A percentile compares a stretch with the other conserved stretches of the same genome.
phyloP scores from a whole-genome alignment of 208 protist genomes.

The Trypanosoma vivax region DNA sequence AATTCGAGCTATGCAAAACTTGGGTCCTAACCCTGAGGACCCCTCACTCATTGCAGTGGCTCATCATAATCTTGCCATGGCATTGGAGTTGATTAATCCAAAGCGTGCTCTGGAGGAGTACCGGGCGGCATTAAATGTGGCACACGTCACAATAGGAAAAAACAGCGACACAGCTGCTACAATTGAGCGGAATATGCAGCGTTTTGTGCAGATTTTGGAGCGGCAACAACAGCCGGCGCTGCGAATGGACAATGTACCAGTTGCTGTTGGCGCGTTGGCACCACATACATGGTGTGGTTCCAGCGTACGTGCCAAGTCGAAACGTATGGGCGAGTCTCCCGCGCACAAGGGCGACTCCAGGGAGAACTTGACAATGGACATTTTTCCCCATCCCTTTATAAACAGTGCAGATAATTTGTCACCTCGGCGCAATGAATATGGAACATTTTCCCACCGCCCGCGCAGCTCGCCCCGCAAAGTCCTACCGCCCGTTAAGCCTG shows the following conservation, averaged over 20 bases:
- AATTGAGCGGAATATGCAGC: conserved; percentile 68
- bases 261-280: background rate
- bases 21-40: conserved; percentile 62
- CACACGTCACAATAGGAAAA: conserved; percentile 33
- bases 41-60: conserved; percentile 77
- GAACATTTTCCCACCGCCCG: conserved; percentile 5
- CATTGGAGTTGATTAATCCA: conserved; percentile 68
- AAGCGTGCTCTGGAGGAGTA: conserved; percentile 67
- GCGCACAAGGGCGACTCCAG: background rate
- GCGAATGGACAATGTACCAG: too few relatives aligned
- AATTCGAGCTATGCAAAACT: conserved; percentile 57
- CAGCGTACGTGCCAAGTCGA: background rate
- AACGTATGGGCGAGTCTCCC: background rate
- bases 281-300: background rate
- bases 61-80: conserved; percentile 89
- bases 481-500: background rate
- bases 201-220: conserved; percentile 31
- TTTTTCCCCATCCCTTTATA: conserved; percentile 77
- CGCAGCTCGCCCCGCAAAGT: background rate
- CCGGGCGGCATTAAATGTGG: conserved; percentile 41
- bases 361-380: conserved; percentile 24
- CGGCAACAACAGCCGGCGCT: conserved; percentile 4
- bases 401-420: conserved; percentile 6
- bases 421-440: background rate
- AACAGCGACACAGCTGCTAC: conserved; percentile 48